A percentile compares a stretch with the other conserved stretches of the same genome.
phyloP scores from a whole-genome alignment of 164 flowering plant species.

The Annona cherimola region DNA sequence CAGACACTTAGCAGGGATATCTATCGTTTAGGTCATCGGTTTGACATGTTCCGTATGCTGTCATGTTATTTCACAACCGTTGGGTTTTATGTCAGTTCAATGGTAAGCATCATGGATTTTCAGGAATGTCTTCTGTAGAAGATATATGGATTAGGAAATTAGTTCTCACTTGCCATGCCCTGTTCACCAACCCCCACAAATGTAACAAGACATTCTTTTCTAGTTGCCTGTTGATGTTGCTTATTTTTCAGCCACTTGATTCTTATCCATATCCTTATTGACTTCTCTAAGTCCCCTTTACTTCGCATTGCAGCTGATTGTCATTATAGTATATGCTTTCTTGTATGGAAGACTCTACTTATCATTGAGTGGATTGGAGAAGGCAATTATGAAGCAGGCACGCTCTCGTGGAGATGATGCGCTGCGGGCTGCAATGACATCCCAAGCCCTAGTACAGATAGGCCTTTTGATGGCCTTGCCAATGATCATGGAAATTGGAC shows the following conservation, averaged over 20 bases:
- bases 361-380: conserved; percentile 87
- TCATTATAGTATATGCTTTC: conserved; percentile 70
- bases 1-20: conserved; percentile 93
- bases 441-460: conserved; percentile 87
- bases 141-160: background rate
- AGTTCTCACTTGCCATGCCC: background rate
- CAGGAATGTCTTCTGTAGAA: background rate
- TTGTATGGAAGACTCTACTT: conserved; percentile 83
- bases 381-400: conserved; percentile 55
- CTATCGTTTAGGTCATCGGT: conserved; percentile 89
- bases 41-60: conserved; percentile 97
- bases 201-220: background rate
- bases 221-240: background rate
- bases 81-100: conserved; percentile 83
- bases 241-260: background rate
- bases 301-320: conserved; percentile 56
- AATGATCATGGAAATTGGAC: conserved; percentile 95
- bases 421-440: conserved; percentile 77
- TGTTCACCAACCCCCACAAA: background rate
- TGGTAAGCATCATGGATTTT: conserved; percentile 49
- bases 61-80: conserved; percentile 86
- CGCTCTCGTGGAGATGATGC: conserved; percentile 48
- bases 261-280: background rate
- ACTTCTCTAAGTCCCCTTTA: background rate
- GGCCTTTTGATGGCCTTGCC: conserved; percentile 85